Evolutionary conservation across 352 stramenopile species (phyloP).

Genomic region (Pythium aquatile): DNA sequence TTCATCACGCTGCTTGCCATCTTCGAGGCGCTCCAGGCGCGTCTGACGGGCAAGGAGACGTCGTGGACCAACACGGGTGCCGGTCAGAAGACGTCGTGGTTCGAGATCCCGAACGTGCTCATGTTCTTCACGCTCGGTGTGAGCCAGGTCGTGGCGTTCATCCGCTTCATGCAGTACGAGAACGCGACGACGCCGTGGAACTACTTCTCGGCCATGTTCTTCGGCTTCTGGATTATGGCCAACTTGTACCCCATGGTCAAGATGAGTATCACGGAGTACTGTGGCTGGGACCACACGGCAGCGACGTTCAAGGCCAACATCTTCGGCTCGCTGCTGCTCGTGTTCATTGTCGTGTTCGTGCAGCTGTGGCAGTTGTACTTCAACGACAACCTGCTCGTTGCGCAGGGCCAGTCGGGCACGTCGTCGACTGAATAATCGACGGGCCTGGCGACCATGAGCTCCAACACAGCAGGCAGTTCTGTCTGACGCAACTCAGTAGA

Average conservation of each 20-base stretch:
- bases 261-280: constrained; percentile 91
- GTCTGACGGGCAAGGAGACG: constrained; percentile 81
- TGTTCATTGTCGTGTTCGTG: constrained; percentile 86
- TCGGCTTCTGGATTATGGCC: constrained; percentile 85
- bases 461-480: not conserved
- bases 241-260: constrained; percentile 90
- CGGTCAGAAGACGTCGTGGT: constrained; percentile 87
- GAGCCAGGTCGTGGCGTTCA: constrained; percentile 69
- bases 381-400: constrained; percentile 60
- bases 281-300: constrained; percentile 83
- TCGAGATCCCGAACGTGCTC: constrained; percentile 87
- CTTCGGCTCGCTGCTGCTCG: constrained; percentile 78
- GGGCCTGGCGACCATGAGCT: not conserved
- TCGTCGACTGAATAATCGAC: constrained; percentile 2
- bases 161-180: constrained; percentile 89
- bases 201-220: constrained; percentile 88
- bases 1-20: constrained; percentile 90
- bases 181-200: constrained; percentile 88
- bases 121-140: constrained; percentile 86
- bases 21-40: constrained; percentile 71
- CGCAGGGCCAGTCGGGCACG: constrained; percentile 37
- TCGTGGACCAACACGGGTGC: constrained; percentile 89
- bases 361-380: constrained; percentile 89
- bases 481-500: constrained; percentile 3
- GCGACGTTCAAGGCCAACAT: constrained; percentile 84